phyloP scores from a whole-genome alignment of 1,284 basidiomycete species.

The Malassezia caprae region DNA sequence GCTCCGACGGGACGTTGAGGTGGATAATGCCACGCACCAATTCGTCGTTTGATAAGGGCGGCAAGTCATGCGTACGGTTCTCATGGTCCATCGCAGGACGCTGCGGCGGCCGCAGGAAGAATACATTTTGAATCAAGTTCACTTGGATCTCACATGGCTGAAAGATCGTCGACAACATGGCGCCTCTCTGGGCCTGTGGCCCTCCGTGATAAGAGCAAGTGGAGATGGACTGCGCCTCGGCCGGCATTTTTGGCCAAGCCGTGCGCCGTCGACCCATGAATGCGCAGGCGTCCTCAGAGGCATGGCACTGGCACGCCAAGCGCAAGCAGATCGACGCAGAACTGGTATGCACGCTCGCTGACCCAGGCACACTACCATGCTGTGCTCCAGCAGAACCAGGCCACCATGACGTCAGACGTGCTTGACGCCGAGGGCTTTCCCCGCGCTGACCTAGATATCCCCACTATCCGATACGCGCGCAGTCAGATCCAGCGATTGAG shows the following conservation, averaged over 20 bases:
- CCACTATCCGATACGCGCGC: slow-evolving; percentile 6
- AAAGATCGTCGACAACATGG: slow-evolving; percentile 39
- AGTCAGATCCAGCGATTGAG: slow-evolving; percentile 5
- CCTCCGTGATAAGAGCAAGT: not conserved
- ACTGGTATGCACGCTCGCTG: not conserved
- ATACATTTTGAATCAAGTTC: slow-evolving; percentile 41
- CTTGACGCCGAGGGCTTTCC: slow-evolving; percentile 18
- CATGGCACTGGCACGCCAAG: not conserved
- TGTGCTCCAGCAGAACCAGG: slow-evolving; percentile 1
- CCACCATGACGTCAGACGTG: slow-evolving; percentile 13
- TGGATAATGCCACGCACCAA: slow-evolving; percentile 45
- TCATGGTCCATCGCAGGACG: slow-evolving; percentile 24
- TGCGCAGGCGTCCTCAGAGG: not conserved
- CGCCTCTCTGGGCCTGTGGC: not conserved
- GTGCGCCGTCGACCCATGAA: not conserved
- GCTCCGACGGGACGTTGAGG: slow-evolving; percentile 37
- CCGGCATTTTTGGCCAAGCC: not conserved
- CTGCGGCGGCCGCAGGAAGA: slow-evolving; percentile 43
- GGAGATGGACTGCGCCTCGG: not conserved
- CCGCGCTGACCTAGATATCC: slow-evolving; percentile 11
- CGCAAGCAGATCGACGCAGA: slow-evolving; percentile 10
- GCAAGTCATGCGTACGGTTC: slow-evolving; percentile 21
- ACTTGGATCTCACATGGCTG: slow-evolving; percentile 42
- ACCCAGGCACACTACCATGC: not conserved
- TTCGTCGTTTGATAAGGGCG: slow-evolving; percentile 42